Evolutionary conservation across 495 filamentous ascomycete genomes (phyloP).

Genomic region (Hapsidospora chrysogenum): DNA sequence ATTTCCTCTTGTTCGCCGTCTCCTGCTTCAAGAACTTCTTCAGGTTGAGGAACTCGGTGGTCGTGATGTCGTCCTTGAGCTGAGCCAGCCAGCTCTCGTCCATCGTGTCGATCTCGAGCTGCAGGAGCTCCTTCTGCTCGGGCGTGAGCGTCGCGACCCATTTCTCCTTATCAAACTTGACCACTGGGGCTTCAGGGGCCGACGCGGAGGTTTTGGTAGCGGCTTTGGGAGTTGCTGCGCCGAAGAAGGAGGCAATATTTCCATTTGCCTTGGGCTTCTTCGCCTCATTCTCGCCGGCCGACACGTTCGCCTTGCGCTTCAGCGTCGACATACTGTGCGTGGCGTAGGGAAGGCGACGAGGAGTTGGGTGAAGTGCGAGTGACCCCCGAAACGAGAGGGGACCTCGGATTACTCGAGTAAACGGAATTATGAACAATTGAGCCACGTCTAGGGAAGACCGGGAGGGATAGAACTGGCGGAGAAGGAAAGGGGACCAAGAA

Average conservation of each 20-base stretch:
- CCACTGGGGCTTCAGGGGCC: conserved; percentile 13
- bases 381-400: no score
- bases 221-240: conserved; percentile 17
- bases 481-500: no score
- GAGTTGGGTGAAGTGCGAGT: no score
- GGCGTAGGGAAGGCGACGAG: neutral
- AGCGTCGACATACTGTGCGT: conserved; percentile 26
- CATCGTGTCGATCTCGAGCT: conserved; percentile 81
- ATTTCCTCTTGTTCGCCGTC: conserved; percentile 47
- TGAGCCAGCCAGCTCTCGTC: conserved; percentile 79
- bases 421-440: no score
- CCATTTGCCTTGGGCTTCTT: conserved; percentile 60
- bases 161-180: conserved; percentile 69
- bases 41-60: conserved; percentile 61
- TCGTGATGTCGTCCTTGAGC: conserved; percentile 67
- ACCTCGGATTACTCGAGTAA: no score
- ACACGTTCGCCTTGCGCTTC: conserved; percentile 52
- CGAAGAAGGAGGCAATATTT: conserved; percentile 39
- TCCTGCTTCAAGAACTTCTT: conserved; percentile 80
- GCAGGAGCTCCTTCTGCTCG: conserved; percentile 68
- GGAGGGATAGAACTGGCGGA: no score
- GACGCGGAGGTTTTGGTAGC: conserved; percentile 4
- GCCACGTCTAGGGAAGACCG: no score
- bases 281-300: conserved; percentile 23
- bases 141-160: conserved; percentile 64